Percentiles rank a stretch among this genome's conserved stretches.
phyloP scores from a whole-genome alignment of 768 basidiomycete species.

The Suillus fuscotomentosus region DNA sequence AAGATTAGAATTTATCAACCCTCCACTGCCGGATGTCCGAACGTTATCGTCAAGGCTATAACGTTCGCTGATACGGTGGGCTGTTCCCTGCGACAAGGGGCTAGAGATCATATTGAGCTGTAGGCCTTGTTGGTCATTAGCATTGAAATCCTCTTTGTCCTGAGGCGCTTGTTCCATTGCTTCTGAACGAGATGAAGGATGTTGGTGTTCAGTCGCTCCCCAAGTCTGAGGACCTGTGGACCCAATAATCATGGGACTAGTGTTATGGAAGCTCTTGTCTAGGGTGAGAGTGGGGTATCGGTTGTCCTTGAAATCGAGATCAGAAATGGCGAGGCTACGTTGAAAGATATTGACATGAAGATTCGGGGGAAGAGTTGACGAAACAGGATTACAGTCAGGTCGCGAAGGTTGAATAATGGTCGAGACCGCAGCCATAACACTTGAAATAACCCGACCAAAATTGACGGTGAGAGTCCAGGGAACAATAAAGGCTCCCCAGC shows the following conservation, averaged over 20 bases:
- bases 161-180: slow-evolving; percentile 25
- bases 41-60: slow-evolving; percentile 49
- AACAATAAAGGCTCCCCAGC: background rate
- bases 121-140: slow-evolving; percentile 28
- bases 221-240: slow-evolving; percentile 28
- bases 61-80: slow-evolving; percentile 49
- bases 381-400: slow-evolving; percentile 31
- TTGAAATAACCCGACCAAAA: slow-evolving; percentile 17
- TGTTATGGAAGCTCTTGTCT: slow-evolving; percentile 19
- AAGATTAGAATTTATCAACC: slow-evolving; percentile 24
- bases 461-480: background rate
- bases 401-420: slow-evolving; percentile 47
- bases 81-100: slow-evolving; percentile 40
- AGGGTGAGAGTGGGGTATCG: slow-evolving; percentile 46
- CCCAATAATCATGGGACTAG: slow-evolving; percentile 30
- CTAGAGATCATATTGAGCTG: slow-evolving; percentile 44
- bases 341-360: slow-evolving; percentile 46
- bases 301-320: slow-evolving; percentile 63
- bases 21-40: slow-evolving; percentile 17
- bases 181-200: slow-evolving; percentile 13
- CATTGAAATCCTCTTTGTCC: slow-evolving; percentile 13
- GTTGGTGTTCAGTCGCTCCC: slow-evolving; percentile 12
- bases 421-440: slow-evolving; percentile 43
- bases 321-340: slow-evolving; percentile 51
- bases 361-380: slow-evolving; percentile 30